Base-by-base conservation (phyloP, 108 stramenopile genomes). In the Cylindrotheca closterium region DNA sequence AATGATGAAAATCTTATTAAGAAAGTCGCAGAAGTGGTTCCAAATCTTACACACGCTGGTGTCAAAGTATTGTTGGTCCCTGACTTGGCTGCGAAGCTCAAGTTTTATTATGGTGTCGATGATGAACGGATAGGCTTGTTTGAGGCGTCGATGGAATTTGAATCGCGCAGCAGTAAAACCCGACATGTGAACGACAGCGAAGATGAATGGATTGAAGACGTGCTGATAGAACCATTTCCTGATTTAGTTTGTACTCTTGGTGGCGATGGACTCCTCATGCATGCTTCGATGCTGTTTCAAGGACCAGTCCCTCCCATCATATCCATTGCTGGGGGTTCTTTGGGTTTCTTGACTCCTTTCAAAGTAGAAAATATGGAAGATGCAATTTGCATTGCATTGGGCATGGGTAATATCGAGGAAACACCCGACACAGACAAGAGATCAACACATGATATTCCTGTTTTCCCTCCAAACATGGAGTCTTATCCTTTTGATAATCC, bases 281-380 rank as follows among this genome's bases (percentile, higher is more conserved):
- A 92, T 67, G 91, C 88, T 1, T 68, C 79, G 45, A 79, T 75
- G 78, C 21, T 83, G 54, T 83, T 83, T 71, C 82, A 76, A 63
- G 86, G 86, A 29, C 81, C 94, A 4, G 68, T 81, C 26, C 94
- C 94, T 2, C 98, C 98, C 2, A 82, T 97, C 28, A 55, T 97
- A 50, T 87, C 87, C 0, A 79, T 99, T 4, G 87, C 92, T 0
- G 89, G 94, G 19, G 98, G 98, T 25, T 86, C 83, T 63, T 67
- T 99, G 52, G 98, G 98, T 0, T 99, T 99, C 67, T 63, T 99
- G 47, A 95, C 97, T 12, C 87, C 92, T 4, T 98, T 98, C 73
- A 55, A 79, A 23, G 63, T 73, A 28, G 75, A 89, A 54, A 78
- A 93, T 74, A 88, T 89, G 83, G 61, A 83, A 48, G 86, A 89